Conservation (phyloP, 441 rosid genomes). For the Pelargonium cotyledonis region DNA sequence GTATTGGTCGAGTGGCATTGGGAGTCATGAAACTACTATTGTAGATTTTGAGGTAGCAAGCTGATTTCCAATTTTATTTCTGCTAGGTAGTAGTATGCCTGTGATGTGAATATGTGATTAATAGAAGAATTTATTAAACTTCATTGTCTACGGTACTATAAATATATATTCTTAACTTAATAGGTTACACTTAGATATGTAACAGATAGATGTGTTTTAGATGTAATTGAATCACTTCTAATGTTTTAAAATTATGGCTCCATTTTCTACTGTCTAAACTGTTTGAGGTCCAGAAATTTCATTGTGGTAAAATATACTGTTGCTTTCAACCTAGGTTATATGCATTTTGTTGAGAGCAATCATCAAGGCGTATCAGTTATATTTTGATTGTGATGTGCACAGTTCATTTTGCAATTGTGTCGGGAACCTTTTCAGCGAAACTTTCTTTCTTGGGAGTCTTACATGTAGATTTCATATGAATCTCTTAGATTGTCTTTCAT, state of each 20-base stretch:
- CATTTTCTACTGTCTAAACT: background rate
- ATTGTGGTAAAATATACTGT: background rate
- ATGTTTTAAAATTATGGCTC: background rate
- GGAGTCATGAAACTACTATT: slow-evolving; percentile 69
- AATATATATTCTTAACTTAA: background rate
- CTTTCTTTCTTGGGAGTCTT: slow-evolving; percentile 12
- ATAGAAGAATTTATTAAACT: background rate
- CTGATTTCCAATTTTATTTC: slow-evolving; percentile 4
- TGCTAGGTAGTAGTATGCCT: background rate
- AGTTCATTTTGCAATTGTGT: background rate
- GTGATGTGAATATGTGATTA: background rate
- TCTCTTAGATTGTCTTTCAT: slow-evolving; percentile 60
- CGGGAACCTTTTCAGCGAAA: background rate
- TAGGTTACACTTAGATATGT: background rate
- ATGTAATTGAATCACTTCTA: background rate
- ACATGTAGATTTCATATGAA: slow-evolving; percentile 19
- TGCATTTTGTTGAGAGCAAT: background rate
- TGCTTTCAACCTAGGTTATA: slow-evolving; percentile 2
- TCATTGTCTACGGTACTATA: background rate
- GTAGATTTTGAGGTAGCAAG: slow-evolving; percentile 88
- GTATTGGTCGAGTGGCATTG: slow-evolving; percentile 98
- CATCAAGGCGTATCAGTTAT: background rate
- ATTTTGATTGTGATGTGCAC: slow-evolving; percentile 1
- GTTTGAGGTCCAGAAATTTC: background rate
- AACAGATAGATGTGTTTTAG: background rate